phyloP scores from a whole-genome alignment of 1,284 basidiomycete species.

The Rhodotorula sp. region DNA sequence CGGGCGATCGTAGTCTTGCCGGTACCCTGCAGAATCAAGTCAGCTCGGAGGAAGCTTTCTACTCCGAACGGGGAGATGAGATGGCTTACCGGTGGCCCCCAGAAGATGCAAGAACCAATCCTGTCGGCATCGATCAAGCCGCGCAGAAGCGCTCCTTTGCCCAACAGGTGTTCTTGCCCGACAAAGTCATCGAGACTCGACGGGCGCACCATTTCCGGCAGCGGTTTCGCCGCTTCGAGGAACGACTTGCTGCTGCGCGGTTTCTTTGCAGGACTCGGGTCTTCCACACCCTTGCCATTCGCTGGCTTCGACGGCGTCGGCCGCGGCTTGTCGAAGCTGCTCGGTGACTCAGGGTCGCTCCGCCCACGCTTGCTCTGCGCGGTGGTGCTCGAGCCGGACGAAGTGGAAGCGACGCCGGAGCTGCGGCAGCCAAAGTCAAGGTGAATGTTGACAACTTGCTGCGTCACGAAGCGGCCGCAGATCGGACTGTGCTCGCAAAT shows the following conservation, averaged over 20 bases:
- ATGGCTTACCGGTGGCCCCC: constrained; percentile 68
- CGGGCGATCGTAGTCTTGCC: constrained; percentile 79
- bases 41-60: not conserved
- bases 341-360: not conserved
- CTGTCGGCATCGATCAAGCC: constrained; percentile 53
- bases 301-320: not conserved
- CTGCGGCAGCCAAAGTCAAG: constrained; percentile 5
- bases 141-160: constrained; percentile 57
- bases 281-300: too few species aligned
- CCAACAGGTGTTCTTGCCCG: constrained; percentile 64
- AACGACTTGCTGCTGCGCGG: constrained; percentile 19
- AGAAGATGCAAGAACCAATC: constrained; percentile 47
- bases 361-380: not conserved
- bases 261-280: not conserved
- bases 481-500: not conserved
- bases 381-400: not conserved
- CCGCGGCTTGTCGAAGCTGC: not conserved
- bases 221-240: constrained; percentile 52
- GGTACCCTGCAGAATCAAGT: constrained; percentile 49
- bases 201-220: constrained; percentile 67
- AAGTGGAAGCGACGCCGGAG: not conserved
- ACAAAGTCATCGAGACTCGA: constrained; percentile 62
- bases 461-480: not conserved
- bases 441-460: not conserved
- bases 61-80: rapidly evolving